Percentiles rank a stretch among this genome's conserved stretches.
Evolutionary conservation across 768 basidiomycete genomes (phyloP).

Genomic region (Scleroderma citrinum): DNA sequence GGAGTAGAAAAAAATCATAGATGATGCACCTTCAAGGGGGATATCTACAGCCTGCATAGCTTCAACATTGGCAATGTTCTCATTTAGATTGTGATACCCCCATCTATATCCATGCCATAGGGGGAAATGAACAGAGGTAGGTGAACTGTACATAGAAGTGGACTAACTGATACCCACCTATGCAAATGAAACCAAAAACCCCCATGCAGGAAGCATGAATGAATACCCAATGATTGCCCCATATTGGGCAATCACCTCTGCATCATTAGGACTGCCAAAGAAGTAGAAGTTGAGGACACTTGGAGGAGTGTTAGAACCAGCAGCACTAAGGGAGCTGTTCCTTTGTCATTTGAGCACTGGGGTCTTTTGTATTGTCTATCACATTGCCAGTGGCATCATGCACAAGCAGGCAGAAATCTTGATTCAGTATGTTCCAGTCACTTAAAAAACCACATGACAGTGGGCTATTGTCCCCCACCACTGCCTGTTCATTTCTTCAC

Average conservation of each 20-base stretch:
- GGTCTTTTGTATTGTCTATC: not conserved
- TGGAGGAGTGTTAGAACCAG: constrained; percentile 66
- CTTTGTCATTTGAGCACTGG: too few relatives aligned
- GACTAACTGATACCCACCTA: constrained; percentile 31
- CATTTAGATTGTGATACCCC: constrained; percentile 48
- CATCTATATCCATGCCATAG: constrained; percentile 30
- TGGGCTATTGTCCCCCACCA: not conserved
- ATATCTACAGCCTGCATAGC: constrained; percentile 63
- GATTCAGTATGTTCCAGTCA: not conserved
- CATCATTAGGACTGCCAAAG: constrained; percentile 49
- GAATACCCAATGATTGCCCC: constrained; percentile 61
- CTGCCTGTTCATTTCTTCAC: not conserved
- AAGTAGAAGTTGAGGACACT: constrained; percentile 74
- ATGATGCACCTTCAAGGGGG: constrained; percentile 60
- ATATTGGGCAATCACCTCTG: constrained; percentile 66
- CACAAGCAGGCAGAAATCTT: not conserved
- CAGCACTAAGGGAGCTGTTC: constrained; percentile 36
- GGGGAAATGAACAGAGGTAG: too few relatives aligned
- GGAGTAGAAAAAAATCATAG: not conserved
- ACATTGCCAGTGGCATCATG: not conserved
- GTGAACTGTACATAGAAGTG: too few relatives aligned
- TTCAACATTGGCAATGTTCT: constrained; percentile 48
- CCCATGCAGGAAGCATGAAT: constrained; percentile 68
- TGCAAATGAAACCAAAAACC: constrained; percentile 77
- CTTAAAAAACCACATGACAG: not conserved